phyloP scores from a whole-genome alignment of 208 protist species.

The Leishmania martiniquensis region DNA sequence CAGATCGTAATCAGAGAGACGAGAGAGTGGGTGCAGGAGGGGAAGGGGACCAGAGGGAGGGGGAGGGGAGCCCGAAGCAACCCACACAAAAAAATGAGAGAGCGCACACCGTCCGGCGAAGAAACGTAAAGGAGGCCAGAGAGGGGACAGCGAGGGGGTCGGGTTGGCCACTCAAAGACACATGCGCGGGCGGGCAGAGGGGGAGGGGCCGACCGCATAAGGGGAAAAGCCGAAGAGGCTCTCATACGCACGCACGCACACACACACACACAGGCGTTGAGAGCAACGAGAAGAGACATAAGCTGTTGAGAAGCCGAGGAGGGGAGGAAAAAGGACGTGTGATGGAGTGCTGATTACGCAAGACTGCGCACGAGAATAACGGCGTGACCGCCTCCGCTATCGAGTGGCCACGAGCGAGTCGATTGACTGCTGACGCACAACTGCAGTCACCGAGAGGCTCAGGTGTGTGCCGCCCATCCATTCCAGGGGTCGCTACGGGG shows the following conservation, averaged over 20 bases:
- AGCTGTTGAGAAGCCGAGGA: not conserved
- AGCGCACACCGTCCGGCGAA: not conserved
- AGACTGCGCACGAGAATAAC: not conserved
- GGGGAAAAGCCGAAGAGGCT: not conserved
- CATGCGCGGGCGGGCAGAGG: no score
- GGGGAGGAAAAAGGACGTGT: not conserved
- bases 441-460: not conserved
- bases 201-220: not conserved
- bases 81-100: not conserved
- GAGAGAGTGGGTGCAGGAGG: not conserved
- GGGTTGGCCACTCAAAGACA: not conserved
- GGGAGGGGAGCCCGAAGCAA: not conserved
- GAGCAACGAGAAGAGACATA: not conserved
- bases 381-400: not conserved
- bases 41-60: not conserved
- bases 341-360: not conserved
- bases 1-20: not conserved
- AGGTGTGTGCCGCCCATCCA: not conserved
- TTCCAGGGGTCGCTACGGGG: conserved; percentile 29
- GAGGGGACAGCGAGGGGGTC: not conserved
- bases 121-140: not conserved
- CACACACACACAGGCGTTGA: not conserved
- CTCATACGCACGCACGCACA: not conserved
- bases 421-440: not conserved
- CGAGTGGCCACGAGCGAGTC: not conserved